A percentile compares a stretch with the other conserved stretches of the same genome.
Evolutionary conservation across 31 red algal species (phyloP).

Genomic region (Pterothamnion heteromorphum): DNA sequence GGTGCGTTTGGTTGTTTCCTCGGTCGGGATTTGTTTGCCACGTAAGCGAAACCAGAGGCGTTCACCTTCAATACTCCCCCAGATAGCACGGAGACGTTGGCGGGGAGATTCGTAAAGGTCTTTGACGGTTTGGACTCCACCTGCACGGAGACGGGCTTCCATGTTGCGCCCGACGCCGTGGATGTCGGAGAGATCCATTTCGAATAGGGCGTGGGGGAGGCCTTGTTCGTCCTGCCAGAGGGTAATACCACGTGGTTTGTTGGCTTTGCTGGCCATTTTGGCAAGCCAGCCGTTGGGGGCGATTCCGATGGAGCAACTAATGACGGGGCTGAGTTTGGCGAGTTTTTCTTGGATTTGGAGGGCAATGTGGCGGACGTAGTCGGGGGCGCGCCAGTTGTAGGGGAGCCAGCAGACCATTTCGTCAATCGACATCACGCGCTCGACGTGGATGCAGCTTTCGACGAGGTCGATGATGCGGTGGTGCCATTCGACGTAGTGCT

Average conservation of each 20-base stretch:
- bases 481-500: not conserved
- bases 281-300: not conserved
- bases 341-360: not conserved
- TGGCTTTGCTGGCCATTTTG: not conserved
- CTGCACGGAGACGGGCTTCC: not conserved
- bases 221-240: not conserved
- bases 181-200: not conserved
- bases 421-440: not conserved
- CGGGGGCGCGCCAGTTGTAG: not conserved
- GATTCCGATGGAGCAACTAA: not conserved
- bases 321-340: not conserved
- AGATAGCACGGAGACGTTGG: not conserved
- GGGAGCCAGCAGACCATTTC: not conserved
- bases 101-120: not conserved
- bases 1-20: not conserved
- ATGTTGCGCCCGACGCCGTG: not conserved
- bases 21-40: not conserved
- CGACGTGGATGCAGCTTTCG: not conserved
- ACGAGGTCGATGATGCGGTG: not conserved
- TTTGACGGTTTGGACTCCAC: not conserved
- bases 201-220: not conserved
- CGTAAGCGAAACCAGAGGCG: not conserved
- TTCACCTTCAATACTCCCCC: not conserved
- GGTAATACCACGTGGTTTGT: not conserved
- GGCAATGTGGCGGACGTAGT: not conserved